These are phyloP conservation scores for Phytopythium helicoides DNA, from an alignment of 352 stramenopile genomes.

Conservation along the genomic window DNA sequence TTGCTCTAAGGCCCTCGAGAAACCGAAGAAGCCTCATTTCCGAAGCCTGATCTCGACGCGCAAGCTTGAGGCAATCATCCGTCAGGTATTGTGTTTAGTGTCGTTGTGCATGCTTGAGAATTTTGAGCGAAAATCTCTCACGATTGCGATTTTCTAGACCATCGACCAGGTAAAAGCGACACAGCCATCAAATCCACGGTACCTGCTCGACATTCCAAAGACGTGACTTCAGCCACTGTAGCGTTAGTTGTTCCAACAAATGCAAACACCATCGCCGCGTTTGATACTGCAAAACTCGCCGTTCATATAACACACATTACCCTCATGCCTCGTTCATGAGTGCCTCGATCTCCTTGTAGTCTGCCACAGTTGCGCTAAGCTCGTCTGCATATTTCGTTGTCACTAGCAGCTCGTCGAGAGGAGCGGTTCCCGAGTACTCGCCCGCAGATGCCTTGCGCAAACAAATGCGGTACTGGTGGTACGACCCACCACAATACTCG, in stretches of 20 bases:
- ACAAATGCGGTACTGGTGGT: constrained; percentile 70
- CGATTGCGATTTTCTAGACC: constrained; percentile 22
- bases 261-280: not conserved
- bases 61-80: constrained; percentile 62
- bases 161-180: constrained; percentile 48
- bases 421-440: constrained; percentile 12
- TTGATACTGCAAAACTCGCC: not conserved
- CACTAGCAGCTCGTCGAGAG: constrained; percentile 56
- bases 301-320: constrained; percentile 2
- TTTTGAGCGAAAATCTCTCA: not conserved
- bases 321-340: constrained; percentile 53
- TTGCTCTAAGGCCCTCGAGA: constrained; percentile 34
- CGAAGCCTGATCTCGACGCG: constrained; percentile 56
- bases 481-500: constrained; percentile 45
- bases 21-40: constrained; percentile 46
- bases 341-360: constrained; percentile 79
- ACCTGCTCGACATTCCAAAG: constrained; percentile 29
- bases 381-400: constrained; percentile 73
- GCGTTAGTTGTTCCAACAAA: not conserved
- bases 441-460: constrained; percentile 37
- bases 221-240: not conserved
- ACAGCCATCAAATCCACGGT: constrained; percentile 38
- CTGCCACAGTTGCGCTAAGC: constrained; percentile 51
- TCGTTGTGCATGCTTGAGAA: not conserved
- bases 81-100: constrained; percentile 19